A percentile compares a stretch with the other conserved stretches of the same genome.
Evolutionary conservation across 2,329 filamentous ascomycete genomes (phyloP).

Genomic region (Colletotrichum gigasporum): DNA sequence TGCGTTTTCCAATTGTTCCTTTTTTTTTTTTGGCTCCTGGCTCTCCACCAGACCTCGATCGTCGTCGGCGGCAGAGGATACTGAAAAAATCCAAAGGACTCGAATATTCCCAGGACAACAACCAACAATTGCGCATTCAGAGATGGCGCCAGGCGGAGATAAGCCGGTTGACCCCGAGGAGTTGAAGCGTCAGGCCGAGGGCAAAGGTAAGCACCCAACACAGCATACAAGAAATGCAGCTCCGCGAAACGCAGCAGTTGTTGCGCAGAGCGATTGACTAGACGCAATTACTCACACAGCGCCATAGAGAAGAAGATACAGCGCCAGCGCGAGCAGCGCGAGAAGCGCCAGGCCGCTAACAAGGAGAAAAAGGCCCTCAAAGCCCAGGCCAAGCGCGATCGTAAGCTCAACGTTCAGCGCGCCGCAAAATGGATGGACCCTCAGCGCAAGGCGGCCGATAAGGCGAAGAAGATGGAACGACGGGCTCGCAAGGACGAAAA

Average conservation of each 20-base stretch:
- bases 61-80: not conserved
- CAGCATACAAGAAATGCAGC: too few relatives aligned
- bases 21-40: slow-evolving; percentile 26
- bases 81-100: too few relatives aligned
- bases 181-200: slow-evolving; percentile 13
- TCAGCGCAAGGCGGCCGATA: slow-evolving; percentile 43
- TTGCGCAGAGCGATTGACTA: too few relatives aligned
- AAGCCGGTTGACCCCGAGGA: slow-evolving; percentile 29
- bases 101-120: too few relatives aligned
- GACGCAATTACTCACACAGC: not conserved
- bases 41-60: slow-evolving; percentile 24
- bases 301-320: slow-evolving; percentile 40
- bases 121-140: not conserved
- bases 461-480: slow-evolving; percentile 40
- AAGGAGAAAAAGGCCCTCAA: slow-evolving; percentile 48
- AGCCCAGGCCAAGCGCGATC: slow-evolving; percentile 48
- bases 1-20: slow-evolving; percentile 14
- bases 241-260: too few relatives aligned
- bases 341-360: slow-evolving; percentile 39
- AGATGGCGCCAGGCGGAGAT: not conserved
- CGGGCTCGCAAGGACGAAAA: slow-evolving; percentile 46
- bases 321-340: slow-evolving; percentile 38
- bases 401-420: slow-evolving; percentile 44
- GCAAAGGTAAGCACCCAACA: slow-evolving; percentile 7
- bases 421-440: slow-evolving; percentile 43